Conservation (phyloP, 2,329 filamentous ascomycete genomes). For the Aspergillus eucalypticola region DNA sequence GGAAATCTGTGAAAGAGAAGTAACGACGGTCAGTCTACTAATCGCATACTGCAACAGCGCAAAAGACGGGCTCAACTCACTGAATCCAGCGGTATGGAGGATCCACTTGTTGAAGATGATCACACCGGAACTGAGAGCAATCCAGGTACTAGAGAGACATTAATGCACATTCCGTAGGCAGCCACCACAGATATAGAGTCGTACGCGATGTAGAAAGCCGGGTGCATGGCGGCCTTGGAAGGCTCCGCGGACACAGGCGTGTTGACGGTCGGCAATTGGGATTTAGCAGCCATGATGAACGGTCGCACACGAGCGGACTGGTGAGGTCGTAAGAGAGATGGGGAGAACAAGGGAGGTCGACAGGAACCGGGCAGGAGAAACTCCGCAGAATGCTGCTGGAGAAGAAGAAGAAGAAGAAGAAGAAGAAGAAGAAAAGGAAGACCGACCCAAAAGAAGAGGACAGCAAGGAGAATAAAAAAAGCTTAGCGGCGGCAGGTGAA, state of each 20-base stretch:
- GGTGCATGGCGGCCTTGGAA: slow-evolving; percentile 24
- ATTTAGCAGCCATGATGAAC: slow-evolving; percentile 3
- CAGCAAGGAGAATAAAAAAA: slow-evolving; percentile 1
- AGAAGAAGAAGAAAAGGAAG: not conserved
- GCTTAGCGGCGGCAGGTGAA: not conserved
- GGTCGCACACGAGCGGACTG: not conserved
- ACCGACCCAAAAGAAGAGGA: not conserved
- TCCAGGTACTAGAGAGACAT: slow-evolving; percentile 69
- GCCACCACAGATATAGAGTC: slow-evolving; percentile 8
- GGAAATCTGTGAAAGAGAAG: slow-evolving; percentile 41
- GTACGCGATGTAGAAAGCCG: slow-evolving; percentile 34
- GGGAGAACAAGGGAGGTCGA: not conserved
- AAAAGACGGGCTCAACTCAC: slow-evolving; percentile 51
- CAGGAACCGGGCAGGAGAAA: not conserved
- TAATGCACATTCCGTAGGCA: not conserved
- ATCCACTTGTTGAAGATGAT: slow-evolving; percentile 99
- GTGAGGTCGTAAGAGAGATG: not conserved
- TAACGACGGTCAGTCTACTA: slow-evolving; percentile 11
- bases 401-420: not conserved
- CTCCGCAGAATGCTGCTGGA: not conserved
- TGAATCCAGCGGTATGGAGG: slow-evolving; percentile 77
- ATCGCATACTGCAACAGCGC: not conserved
- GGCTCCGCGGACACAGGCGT: slow-evolving; percentile 1
- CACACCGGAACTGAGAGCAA: slow-evolving; percentile 83
- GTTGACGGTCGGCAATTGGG: slow-evolving; percentile 5